These are phyloP conservation scores for Phoma sp. DNA, from an alignment of 2,329 filamentous ascomycete genomes.

Conservation along the genomic window DNA sequence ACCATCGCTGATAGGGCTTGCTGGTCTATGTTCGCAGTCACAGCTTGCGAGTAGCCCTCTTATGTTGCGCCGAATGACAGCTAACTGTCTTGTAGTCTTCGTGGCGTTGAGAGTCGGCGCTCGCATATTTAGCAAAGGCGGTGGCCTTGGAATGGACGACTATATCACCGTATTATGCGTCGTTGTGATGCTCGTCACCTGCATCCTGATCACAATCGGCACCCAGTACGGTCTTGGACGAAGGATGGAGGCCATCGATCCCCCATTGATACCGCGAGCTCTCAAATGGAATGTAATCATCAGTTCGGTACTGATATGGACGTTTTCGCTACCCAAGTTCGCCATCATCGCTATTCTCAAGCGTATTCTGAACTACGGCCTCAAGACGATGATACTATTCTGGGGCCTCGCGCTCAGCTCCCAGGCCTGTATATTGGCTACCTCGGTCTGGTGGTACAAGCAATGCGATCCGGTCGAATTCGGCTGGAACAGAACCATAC, in stretches of 20 bases:
- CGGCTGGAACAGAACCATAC: slow-evolving; percentile 7
- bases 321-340: slow-evolving; percentile 11
- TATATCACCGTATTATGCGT: slow-evolving; percentile 6
- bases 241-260: slow-evolving; percentile 1
- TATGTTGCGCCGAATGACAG: slow-evolving; percentile 1
- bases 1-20: slow-evolving; percentile 3
- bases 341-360: slow-evolving; percentile 10
- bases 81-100: slow-evolving; percentile 5
- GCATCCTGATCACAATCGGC: slow-evolving; percentile 6
- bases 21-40: slow-evolving; percentile 2
- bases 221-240: slow-evolving; percentile 5
- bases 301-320: slow-evolving; percentile 10
- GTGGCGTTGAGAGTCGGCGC: slow-evolving; percentile 6
- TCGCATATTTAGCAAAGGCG: slow-evolving; percentile 4
- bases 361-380: slow-evolving; percentile 7
- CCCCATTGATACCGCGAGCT: slow-evolving; percentile 7
- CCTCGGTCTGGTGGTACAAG: slow-evolving; percentile 10
- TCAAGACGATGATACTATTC: slow-evolving; percentile 7
- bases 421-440: slow-evolving; percentile 7
- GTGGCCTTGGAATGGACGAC: slow-evolving; percentile 4
- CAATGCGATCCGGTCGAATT: slow-evolving; percentile 8
- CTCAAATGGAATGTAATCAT: slow-evolving; percentile 9
- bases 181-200: slow-evolving; percentile 2
- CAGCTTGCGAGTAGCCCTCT: slow-evolving; percentile 2
- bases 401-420: slow-evolving; percentile 9